Evolutionary conservation across 2,329 filamentous ascomycete species (phyloP), one percentile per base, ranked within the genome.

Genomic region (Botrytis byssoidea): DNA sequence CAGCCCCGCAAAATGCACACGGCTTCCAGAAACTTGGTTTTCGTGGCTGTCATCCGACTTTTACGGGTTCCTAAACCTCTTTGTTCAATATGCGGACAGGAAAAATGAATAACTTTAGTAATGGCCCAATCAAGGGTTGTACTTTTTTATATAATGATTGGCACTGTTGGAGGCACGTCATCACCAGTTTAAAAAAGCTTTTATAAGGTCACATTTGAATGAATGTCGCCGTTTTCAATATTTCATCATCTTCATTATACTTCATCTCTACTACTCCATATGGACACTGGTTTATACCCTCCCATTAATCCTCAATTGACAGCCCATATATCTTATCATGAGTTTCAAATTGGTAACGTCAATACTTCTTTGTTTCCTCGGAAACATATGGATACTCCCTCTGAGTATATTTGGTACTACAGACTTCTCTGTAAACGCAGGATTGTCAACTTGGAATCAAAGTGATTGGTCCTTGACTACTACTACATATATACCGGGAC

Each of bases 381-480:
- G 18, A 29, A 40, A 10, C 46, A 22, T 67, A 44, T 67, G 61
- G 44, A 16, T 72, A 32, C 51, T 67, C 22, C n/a, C 70, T 48
- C 44, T 44, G 12, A 40, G 14, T 42, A 37, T 44, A 55, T 37
- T 44, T 16, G 46, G 61, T 42, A 37, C 70, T 20, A 67, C 70
- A 4, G 79, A 81, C 63, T 81, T 81, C 75, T 79, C 79, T 7
- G 77, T 75, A 20, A 73, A 73, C 20, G 74, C 70, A 25, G 76
- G 74, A 25, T 74, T 80, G 57, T 78, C 74, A 6, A 71, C 73
- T 7, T 81, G 79, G 80, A 76, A 80, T 74, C 76, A 80, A 66
- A 75, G 37, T 3, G 77, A 80, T 16, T 81, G 79, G 80, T 79
- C 78, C 29, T 75, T 81, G 74, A 79, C 76, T 7, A 75, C 79